Conservation (phyloP, 768 basidiomycete genomes). For the Suillus plorans region DNA sequence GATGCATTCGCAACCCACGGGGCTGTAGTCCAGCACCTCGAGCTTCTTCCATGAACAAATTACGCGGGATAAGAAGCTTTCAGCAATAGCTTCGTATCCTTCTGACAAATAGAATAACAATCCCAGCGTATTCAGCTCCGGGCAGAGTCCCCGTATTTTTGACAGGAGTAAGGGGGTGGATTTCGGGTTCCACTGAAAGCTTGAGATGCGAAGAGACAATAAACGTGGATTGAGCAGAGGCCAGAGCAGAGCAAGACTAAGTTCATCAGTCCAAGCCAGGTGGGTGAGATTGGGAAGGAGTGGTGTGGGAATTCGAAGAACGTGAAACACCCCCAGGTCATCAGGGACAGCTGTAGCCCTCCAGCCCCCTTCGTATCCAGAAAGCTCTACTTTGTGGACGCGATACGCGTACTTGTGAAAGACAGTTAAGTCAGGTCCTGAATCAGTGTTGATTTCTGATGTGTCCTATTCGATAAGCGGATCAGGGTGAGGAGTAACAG, state of each 20-base stretch:
- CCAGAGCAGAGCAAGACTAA: neutral
- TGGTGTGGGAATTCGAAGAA: neutral
- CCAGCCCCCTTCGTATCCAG: neutral
- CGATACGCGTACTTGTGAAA: constrained; percentile 1
- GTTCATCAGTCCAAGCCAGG: neutral
- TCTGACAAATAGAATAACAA: neutral
- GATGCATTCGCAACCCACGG: neutral
- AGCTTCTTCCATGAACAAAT: neutral
- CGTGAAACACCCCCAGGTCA: constrained; percentile 1
- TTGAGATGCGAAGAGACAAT: neutral
- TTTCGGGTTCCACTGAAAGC: neutral
- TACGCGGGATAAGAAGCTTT: neutral
- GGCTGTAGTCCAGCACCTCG: neutral
- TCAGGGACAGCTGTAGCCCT: neutral
- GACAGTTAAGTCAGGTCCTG: neutral
- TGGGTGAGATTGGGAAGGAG: neutral
- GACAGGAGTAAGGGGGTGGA: neutral
- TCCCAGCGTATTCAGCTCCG: neutral
- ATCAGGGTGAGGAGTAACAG: neutral
- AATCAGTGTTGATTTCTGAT: neutral
- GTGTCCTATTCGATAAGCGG: neutral
- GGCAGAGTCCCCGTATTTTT: neutral
- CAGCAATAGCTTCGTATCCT: neutral
- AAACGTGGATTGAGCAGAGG: constrained; percentile 1
- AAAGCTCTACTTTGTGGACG: neutral